Base-by-base conservation (phyloP, 352 stramenopile species). In the Globisporangium heterothallicum region DNA sequence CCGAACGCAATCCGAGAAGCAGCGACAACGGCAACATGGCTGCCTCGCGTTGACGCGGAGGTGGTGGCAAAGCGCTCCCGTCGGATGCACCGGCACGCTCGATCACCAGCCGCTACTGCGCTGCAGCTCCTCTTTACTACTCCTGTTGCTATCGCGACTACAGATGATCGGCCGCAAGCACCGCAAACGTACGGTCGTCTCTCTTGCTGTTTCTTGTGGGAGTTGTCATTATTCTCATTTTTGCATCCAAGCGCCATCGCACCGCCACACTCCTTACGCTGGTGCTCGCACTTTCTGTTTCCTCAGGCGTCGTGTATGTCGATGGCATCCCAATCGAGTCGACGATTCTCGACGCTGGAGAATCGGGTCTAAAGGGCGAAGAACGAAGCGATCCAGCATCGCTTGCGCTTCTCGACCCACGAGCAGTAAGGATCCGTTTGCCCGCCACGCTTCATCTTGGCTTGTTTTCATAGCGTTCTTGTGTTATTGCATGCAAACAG, bases 321-420 rank as follows among this genome's bases (percentile, higher is more conserved):
- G 78, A 89, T 32, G 78, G 75, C 19, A 89, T 89, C 40, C 78
- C 78, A 13, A 86, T 87, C 54, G 73, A 86, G 54, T 77, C 78
- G 10, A 63, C 64, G 41, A 67, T 79, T 7, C 58, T 89, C 16
- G 62, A 86, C 16, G 69, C 71, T 0, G 64, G 71, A 2, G 67
- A 70, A n/a, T 72, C 71, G 1, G 73, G 66, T 4, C 51, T 74
- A 0, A 63, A 75, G 49, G 60, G 58, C 14, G 56, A 68, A 44
- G 63, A 84, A 19, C 57, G 65, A 10, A 64, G 54, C n/a, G 73
- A 88, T 27, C 59, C 74, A 0, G 56, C 57, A 4, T 53, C 66
- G 6, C 55, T 88, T 19, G 64, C 68, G 25, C 59, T 68, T n/a
- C 63, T 86, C 18, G 71, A 84, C 29, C 74, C 78, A 3, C 60